Base-by-base conservation (phyloP, 805 yeast species). In the Metschnikowia rubicola region DNA sequence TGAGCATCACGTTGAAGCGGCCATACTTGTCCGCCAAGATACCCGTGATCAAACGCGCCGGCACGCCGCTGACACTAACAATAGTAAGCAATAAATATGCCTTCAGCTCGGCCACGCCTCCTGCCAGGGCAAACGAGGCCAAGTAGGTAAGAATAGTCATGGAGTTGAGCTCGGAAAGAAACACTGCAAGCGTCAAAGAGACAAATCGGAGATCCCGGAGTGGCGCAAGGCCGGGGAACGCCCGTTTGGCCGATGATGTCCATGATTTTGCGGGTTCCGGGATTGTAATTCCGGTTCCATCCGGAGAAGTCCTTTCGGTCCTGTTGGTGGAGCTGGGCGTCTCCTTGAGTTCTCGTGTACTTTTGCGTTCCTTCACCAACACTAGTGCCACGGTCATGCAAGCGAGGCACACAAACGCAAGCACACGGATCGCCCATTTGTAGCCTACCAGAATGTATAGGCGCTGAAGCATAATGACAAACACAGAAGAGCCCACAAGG, bases 381-480 rank as follows among this genome's bases (percentile, higher is more conserved):
- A 49, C 30, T 11, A 38, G 42, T 45, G 52, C 29, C 11, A 51
- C 40, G n/a, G 43, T 11, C 55, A 57, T 53, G 44, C 78, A 71
- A 8, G 58, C 68, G 4, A 73, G 54, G 49, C 77, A 75, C 10
- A 78, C 58, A 52, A 80, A 72, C 0, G 78, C 79, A 40, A 78
- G 61, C 12, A 71, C 64, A 42, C 85, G 66, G 37, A 77, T 66
- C 3, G 80, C 74, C 84, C 84, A 80, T 10, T 66, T 68, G 54
- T 76, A 79, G 1, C 84, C 84, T 21, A 77, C 67, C 11, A 61
- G 56, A 1, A 58, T 59, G 53, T 79, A 82, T 29, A 82, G 60
- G 30, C 68, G 66, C 51, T 79, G 71, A 51, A 82, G 68, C 63
- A 80, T 71, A 42, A 79, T 62, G 3, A 86, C 83, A 64, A 82